Base-by-base conservation (phyloP, 441 rosid genomes). In the Croton setiger region DNA sequence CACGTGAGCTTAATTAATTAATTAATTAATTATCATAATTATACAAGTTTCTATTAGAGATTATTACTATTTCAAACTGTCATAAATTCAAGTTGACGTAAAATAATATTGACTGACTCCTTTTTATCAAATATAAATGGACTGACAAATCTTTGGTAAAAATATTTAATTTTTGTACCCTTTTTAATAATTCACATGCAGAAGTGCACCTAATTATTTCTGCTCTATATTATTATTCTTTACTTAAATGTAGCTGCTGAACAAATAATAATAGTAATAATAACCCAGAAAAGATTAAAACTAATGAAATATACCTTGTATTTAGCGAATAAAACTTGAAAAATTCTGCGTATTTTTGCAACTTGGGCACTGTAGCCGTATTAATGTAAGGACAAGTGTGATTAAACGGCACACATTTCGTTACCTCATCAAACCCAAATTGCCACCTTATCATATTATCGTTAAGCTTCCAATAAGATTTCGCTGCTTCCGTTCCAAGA, bases 331-430 rank as follows among this genome's bases (percentile, higher is more conserved):
- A 20, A 9, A 9, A 53, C 21, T 47, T 0, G 18, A 13, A 12
- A 47, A 13, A 47, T 53, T 18, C 57, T 18, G 31, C 21, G 57
- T 8, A 53, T 53, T 53, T 53, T 6, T 64, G 45, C 39, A 49
- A 7, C 44, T 21, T n/a, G 69, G 58, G 2, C 35, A 51, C 18
- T 12, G 51, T 13, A 49, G 60, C 70, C 44, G 17, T 12, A 55
- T 39, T 66, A 31, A 56, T 43, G 75, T 57, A 43, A 33, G 61
- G 64, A 15, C 45, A 63, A 31, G 62, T 20, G 21, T 51, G 55
- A 17, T 47, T 47, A 35, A 66, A 21, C 60, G 69, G 76, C 67
- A 60, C 81, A 68, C 76, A 39, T 43, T 75, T 72, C 72, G 27
- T 44, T 15, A 60, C 39, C 66, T 14, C 41, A 11, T 23, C 55